phyloP scores from a whole-genome alignment of 1,284 basidiomycete genomes.

The Cerioporus squamosus region DNA sequence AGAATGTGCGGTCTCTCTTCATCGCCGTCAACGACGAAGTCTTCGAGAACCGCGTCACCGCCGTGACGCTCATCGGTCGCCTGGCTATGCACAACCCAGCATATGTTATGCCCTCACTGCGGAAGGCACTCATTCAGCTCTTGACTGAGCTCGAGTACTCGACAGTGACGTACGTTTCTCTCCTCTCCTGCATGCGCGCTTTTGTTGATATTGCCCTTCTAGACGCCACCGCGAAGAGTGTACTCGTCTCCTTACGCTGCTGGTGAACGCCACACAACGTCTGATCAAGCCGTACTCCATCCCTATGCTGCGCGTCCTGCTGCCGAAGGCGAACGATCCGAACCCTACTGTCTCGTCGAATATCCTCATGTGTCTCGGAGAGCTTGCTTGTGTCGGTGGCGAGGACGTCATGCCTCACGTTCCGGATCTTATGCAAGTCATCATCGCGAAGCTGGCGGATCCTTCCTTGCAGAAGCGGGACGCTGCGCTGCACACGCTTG shows the following conservation, averaged over 20 bases:
- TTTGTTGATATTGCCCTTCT: not conserved
- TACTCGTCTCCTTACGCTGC: conserved; percentile 83
- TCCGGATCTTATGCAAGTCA: conserved; percentile 87
- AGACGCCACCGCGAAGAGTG: conserved; percentile 92
- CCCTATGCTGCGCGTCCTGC: conserved; percentile 91
- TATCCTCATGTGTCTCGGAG: conserved; percentile 93
- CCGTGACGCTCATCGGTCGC: conserved; percentile 92
- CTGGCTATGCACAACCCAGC: conserved; percentile 97
- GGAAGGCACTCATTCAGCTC: conserved; percentile 96
- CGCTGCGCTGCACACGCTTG: conserved; percentile 92
- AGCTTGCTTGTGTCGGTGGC: conserved; percentile 92
- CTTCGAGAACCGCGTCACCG: conserved; percentile 91
- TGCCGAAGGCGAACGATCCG: conserved; percentile 86
- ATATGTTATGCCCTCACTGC: conserved; percentile 97
- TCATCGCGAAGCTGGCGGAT: conserved; percentile 89
- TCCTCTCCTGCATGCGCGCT: not conserved
- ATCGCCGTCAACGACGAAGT: conserved; percentile 98
- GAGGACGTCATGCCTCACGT: conserved; percentile 89
- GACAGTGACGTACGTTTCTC: conserved; percentile 67
- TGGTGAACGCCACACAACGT: conserved; percentile 90
- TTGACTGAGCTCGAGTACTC: conserved; percentile 98
- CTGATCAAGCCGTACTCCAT: conserved; percentile 97
- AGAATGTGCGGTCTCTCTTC: conserved; percentile 96
- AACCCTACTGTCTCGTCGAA: conserved; percentile 92
- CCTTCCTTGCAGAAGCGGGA: conserved; percentile 88